Evolutionary conservation across 768 basidiomycete species (phyloP).

Genomic region (Postia placenta): DNA sequence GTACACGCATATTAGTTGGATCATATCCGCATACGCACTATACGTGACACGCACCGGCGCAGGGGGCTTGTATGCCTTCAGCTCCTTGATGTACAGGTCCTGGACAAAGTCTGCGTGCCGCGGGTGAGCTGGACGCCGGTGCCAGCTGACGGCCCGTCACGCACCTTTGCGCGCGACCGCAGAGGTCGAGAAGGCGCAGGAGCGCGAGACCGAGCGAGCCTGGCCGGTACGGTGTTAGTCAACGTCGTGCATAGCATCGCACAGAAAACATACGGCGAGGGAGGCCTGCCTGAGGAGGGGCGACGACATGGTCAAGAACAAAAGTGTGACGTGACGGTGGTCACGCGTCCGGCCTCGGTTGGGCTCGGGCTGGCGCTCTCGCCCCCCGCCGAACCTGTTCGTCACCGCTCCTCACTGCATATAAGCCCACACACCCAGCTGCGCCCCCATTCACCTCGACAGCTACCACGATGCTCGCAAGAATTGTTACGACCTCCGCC

Average conservation of each 20-base stretch:
- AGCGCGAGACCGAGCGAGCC: conserved; percentile 47
- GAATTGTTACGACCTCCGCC: conserved; percentile 27
- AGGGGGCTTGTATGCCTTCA: conserved; percentile 84
- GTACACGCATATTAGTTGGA: neutral
- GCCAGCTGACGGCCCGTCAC: conserved; percentile 15
- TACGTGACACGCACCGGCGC: conserved; percentile 53
- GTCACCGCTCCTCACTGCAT: no score
- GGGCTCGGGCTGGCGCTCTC: conserved; percentile 16
- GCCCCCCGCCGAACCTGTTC: conserved; percentile 3
- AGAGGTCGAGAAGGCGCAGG: conserved; percentile 56
- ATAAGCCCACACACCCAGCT: conserved; percentile 7
- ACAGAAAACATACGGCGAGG: conserved; percentile 33
- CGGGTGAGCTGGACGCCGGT: conserved; percentile 28
- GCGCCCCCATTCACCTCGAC: conserved; percentile 16
- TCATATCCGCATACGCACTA: neutral
- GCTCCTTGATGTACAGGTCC: conserved; percentile 86
- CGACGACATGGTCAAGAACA: conserved; percentile 57
- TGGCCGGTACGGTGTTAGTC: conserved; percentile 18
- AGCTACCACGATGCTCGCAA: conserved; percentile 35
- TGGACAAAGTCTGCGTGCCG: conserved; percentile 71
- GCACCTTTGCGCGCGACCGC: conserved; percentile 59
- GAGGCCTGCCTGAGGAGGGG: conserved; percentile 55
- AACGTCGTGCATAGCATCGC: neutral
- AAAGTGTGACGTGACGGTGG: conserved; percentile 34
- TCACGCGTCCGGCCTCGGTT: conserved; percentile 19